These are phyloP conservation scores for Smittium culicis DNA, from an alignment of 371 early-diverging fungal genomes.

Conservation along the genomic window DNA sequence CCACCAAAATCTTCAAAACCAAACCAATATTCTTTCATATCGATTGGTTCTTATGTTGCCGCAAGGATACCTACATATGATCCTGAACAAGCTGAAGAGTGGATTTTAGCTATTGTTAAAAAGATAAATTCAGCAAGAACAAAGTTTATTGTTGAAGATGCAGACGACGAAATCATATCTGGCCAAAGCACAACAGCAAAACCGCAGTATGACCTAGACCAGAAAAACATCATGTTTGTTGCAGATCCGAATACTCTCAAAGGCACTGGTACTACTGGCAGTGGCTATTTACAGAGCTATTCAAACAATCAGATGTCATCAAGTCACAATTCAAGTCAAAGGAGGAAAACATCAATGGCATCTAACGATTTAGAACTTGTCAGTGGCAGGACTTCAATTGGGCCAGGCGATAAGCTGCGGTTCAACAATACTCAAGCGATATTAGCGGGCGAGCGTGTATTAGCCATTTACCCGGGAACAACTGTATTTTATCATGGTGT, in stretches of 20 bases:
- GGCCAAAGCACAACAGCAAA: not conserved
- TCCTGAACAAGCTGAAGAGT: not conserved
- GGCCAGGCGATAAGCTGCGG: not conserved
- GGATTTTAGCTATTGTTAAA: slow-evolving; percentile 8
- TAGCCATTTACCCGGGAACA: slow-evolving; percentile 8
- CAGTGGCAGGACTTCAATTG: not conserved
- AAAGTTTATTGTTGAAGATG: slow-evolving; percentile 9
- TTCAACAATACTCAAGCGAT: not conserved
- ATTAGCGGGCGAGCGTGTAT: not conserved
- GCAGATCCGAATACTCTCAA: not conserved
- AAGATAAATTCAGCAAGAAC: not conserved
- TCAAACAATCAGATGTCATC: too few species aligned
- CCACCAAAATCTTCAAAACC: not conserved
- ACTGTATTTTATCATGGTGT: slow-evolving; percentile 11
- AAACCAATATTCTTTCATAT: not conserved
- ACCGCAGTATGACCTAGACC: not conserved
- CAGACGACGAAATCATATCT: not conserved
- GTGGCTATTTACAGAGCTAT: too few species aligned
- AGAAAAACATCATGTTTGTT: slow-evolving; percentile 5
- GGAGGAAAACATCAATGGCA: not conserved
- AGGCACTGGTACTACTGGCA: not conserved
- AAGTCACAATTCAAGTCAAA: not conserved
- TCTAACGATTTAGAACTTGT: not conserved
- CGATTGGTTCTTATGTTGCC: slow-evolving; percentile 9
- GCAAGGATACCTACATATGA: slow-evolving; percentile 3